Percentiles rank a stretch among this genome's conserved stretches.
Evolutionary conservation across 164 flowering plant genomes (phyloP).

Genomic region (Echeveria elegans): DNA sequence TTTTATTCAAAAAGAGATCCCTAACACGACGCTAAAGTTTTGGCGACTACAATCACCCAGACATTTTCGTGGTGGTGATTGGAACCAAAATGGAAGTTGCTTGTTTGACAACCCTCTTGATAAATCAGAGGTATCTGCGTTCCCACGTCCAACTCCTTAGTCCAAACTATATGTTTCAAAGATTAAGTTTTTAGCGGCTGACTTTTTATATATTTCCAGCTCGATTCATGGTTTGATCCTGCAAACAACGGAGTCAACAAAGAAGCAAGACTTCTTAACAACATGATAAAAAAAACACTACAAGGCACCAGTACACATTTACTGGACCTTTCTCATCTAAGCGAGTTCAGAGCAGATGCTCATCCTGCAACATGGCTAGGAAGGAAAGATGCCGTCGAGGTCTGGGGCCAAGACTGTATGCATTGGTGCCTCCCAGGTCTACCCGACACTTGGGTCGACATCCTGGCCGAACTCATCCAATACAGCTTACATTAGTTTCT

Average conservation of each 20-base stretch:
- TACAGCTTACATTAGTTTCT: neutral
- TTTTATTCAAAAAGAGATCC: slow-evolving; percentile 50
- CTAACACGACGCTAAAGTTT: slow-evolving; percentile 60
- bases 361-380: slow-evolving; percentile 97
- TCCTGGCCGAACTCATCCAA: slow-evolving; percentile 78
- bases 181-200: neutral
- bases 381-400: slow-evolving; percentile 75
- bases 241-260: slow-evolving; percentile 72
- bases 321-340: slow-evolving; percentile 71
- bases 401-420: slow-evolving; percentile 99
- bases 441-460: slow-evolving; percentile 95
- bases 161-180: neutral
- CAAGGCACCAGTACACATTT: slow-evolving; percentile 44
- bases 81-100: slow-evolving; percentile 99
- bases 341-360: slow-evolving; percentile 94
- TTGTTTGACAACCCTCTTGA: slow-evolving; percentile 56
- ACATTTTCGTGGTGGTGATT: slow-evolving; percentile 90
- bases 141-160: neutral
- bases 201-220: slow-evolving; percentile 36
- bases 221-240: slow-evolving; percentile 91
- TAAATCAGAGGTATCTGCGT: slow-evolving; percentile 45
- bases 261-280: slow-evolving; percentile 74
- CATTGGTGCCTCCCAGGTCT: slow-evolving; percentile 99
- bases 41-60: slow-evolving; percentile 97
- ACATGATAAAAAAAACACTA: slow-evolving; percentile 40